Evolutionary conservation across 108 stramenopile species (phyloP).

Genomic region (Pelagomonas calceolata): DNA sequence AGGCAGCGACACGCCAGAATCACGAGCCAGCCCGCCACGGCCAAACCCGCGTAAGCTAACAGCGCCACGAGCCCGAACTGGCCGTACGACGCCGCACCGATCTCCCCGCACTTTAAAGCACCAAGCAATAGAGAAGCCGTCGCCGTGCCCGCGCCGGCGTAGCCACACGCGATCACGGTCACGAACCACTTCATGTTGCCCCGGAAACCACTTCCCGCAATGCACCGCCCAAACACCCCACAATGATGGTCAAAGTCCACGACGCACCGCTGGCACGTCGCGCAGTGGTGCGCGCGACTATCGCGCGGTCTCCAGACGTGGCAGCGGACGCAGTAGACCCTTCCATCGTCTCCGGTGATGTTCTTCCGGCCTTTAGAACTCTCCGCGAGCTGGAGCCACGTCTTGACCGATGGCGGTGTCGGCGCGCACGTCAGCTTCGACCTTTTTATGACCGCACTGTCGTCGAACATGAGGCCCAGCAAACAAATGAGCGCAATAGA

Average conservation of each 20-base stretch:
- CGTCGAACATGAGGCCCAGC: not conserved
- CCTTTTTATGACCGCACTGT: not conserved
- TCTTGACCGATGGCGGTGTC: not conserved
- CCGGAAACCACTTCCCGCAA: not conserved
- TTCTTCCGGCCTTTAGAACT: too few species aligned
- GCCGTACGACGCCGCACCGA: slow-evolving; percentile 2
- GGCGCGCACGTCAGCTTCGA: not conserved
- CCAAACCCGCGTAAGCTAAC: not conserved
- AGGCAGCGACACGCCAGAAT: not conserved
- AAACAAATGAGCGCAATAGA: not conserved
- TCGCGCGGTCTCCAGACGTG: not conserved
- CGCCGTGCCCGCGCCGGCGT: not conserved
- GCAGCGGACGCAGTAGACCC: not conserved
- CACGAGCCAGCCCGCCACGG: not conserved
- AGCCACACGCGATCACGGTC: not conserved
- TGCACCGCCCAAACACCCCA: not conserved
- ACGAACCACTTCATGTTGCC: not conserved
- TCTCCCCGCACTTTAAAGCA: too few species aligned
- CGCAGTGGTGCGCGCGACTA: not conserved
- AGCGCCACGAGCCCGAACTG: slow-evolving; percentile 1
- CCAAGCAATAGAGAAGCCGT: too few species aligned
- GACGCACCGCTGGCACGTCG: not conserved
- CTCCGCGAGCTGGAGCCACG: not conserved
- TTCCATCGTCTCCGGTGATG: not conserved
- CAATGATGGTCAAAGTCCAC: not conserved